Base-by-base conservation (phyloP, 2,329 filamentous ascomycete species). In the Neoarthrinium moseri region DNA sequence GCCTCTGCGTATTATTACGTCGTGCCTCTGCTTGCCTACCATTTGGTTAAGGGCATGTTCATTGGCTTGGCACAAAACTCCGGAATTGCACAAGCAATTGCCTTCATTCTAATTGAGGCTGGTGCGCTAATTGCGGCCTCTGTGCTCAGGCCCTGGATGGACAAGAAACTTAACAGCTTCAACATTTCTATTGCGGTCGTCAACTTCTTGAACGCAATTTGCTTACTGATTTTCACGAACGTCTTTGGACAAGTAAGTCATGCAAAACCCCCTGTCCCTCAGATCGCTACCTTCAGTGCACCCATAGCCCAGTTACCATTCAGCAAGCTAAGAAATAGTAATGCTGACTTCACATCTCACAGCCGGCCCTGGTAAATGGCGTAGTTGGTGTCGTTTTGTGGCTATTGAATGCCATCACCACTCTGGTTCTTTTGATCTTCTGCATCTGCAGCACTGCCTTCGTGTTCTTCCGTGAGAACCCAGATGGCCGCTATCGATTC, bases 1-100 rank as follows among this genome's bases (percentile, higher is more conserved):
- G 92, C 92, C 30, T 92, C 91, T 3, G 90, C 91, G 30, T 96
- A 96, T 78, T 96, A 95, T 74, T 96, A 92, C 68, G 89, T 96
- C 57, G 80, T 95, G 27, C 89, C 90, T 1, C 71, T 86, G 43
- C 75, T 97, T 46, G 68, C 72, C 43, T 95, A 96, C 67, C 83
- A 87, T 29, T 64, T 96, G n/a, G 59, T 95, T 68, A 96, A 96
- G 77, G 81, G 85, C 50, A 84, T 95, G 74, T 94, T 97, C 62
- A 84, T 97, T 55, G 89, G 86, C 44, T 83, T 96, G 47, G 83
- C 80, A 22, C 92, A 97, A 66, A 72, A 72, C 34, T 80, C 75
- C 26, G 81, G 84, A 24, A 80, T 81, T 4, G 83, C 85, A 17
- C 91, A 96, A 68, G 89, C 90, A 8, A 76, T 96, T 47, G 88